Conservation (phyloP, 345 rosid species). For the Arabidopsis thaliana region TAIR10.1 NC_003076.8:18770001-18770500, state of each 20-base stretch:
- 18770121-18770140: conserved; percentile 70
- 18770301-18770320: background rate
- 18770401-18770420: conserved; percentile 37
- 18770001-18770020: conserved; percentile 1
- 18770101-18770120: conserved; percentile 67
- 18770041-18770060: conserved; percentile 69
- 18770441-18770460: conserved; percentile 61
- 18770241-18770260: conserved; percentile 86
- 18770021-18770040: conserved; percentile 2
- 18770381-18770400: conserved; percentile 23
- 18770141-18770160: conserved; percentile 71
- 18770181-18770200: conserved; percentile 80
- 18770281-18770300: background rate
- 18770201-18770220: conserved; percentile 54
- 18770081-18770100: conserved; percentile 53
- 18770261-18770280: conserved; percentile 45
- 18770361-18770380: conserved; percentile 47
- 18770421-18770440: conserved; percentile 55
- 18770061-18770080: conserved; percentile 72
- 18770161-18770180: conserved; percentile 78
- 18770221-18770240: conserved; percentile 58
- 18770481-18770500: conserved; percentile 93
- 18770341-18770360: conserved; percentile 49
- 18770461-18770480: conserved; percentile 79
- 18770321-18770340: background rate